Percentiles rank a stretch among this genome's conserved stretches.
Evolutionary conservation across 1,139 yeast genomes (phyloP).

Genomic region (Eremothecium sinecaudum): DNA sequence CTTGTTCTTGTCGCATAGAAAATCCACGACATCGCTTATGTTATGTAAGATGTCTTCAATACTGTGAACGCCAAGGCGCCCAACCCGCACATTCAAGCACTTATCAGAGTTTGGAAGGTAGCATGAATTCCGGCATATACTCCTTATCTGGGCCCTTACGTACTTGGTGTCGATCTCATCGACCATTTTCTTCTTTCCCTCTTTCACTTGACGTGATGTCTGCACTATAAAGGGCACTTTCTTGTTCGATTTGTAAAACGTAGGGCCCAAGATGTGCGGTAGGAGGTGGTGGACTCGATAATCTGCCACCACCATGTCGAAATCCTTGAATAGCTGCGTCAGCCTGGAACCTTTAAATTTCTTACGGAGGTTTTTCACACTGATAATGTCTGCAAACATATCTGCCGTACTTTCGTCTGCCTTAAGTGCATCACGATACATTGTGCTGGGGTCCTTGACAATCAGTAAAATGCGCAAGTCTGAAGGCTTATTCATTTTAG

Average conservation of each 20-base stretch:
- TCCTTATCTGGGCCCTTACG: conserved; percentile 49
- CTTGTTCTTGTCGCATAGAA: conserved; percentile 40
- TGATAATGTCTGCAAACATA: conserved; percentile 45
- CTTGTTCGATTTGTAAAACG: conserved; percentile 48
- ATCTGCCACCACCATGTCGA: conserved; percentile 59
- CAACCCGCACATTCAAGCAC: conserved; percentile 38
- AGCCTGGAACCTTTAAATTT: conserved; percentile 39
- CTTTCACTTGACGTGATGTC: conserved; percentile 46
- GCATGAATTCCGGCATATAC: conserved; percentile 51
- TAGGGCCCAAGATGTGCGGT: conserved; percentile 47
- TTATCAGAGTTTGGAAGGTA: conserved; percentile 52
- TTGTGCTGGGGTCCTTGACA: conserved; percentile 58
- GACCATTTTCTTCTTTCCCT: conserved; percentile 22
- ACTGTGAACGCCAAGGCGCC: conserved; percentile 39
- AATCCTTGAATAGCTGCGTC: conserved; percentile 45
- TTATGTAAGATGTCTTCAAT: conserved; percentile 41
- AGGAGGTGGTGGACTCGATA: conserved; percentile 51
- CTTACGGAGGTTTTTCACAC: conserved; percentile 47
- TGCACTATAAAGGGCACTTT: conserved; percentile 59
- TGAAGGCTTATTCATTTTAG: conserved; percentile 38
- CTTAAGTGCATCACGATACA: conserved; percentile 37
- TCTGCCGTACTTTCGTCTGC: conserved; percentile 51
- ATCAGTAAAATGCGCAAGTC: conserved; percentile 47
- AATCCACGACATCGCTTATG: conserved; percentile 45
- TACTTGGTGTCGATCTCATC: conserved; percentile 44